Evolutionary conservation across 2,329 filamentous ascomycete species (phyloP).

Genomic region (Aureobasidium sp.): DNA sequence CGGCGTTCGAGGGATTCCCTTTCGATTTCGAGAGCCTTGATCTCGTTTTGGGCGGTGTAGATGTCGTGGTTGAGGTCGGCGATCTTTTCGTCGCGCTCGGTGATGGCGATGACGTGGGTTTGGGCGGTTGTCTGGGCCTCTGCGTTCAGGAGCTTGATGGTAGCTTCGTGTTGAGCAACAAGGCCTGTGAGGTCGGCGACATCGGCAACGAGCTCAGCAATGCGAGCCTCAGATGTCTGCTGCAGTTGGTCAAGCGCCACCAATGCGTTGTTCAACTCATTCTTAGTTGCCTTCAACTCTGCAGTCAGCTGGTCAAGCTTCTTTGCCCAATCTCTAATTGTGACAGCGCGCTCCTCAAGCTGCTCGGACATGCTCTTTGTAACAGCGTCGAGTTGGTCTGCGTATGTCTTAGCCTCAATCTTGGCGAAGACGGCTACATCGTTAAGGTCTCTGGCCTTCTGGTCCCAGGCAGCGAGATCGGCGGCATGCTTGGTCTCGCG

Average conservation of each 20-base stretch:
- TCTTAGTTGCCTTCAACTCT: conserved; percentile 17
- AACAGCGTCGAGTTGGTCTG: conserved; percentile 26
- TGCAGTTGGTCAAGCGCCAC: conserved; percentile 20
- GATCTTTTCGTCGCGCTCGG: conserved; percentile 25
- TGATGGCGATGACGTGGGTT: conserved; percentile 23
- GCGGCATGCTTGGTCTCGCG: conserved; percentile 31
- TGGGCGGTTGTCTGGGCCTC: conserved; percentile 18
- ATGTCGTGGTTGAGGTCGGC: conserved; percentile 20
- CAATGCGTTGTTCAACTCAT: conserved; percentile 18
- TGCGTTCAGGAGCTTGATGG: conserved; percentile 20
- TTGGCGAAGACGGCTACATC: conserved; percentile 26
- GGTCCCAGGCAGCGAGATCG: conserved; percentile 29
- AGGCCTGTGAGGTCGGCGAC: conserved; percentile 19
- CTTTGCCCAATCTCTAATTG: conserved; percentile 19
- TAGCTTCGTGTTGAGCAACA: conserved; percentile 18
- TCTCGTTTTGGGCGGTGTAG: conserved; percentile 12
- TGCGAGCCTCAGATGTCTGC: conserved; percentile 16
- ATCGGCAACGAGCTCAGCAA: conserved; percentile 19
- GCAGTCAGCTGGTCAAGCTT: conserved; percentile 13
- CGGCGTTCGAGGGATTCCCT: conserved; percentile 25
- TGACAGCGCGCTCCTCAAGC: conserved; percentile 23
- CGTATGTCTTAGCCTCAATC: conserved; percentile 26
- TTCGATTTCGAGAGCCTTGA: conserved; percentile 20
- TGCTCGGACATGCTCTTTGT: conserved; percentile 18
- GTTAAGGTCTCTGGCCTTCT: conserved; percentile 30